These are phyloP conservation scores for Vitis labrusca DNA, from an alignment of 164 flowering plant genomes.

Conservation along the genomic window DNA sequence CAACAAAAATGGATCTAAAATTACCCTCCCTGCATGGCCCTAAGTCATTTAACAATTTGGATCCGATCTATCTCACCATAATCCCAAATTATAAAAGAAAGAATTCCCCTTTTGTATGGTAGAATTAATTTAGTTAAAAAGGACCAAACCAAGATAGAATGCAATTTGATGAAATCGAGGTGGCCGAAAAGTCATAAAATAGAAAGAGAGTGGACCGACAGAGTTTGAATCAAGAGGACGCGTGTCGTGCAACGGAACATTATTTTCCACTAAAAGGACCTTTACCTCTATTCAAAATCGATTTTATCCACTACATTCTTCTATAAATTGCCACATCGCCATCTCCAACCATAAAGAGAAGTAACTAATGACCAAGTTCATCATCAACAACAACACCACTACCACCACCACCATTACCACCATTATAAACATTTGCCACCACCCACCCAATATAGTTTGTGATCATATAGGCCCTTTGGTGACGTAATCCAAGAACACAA, in stretches of 20 bases:
- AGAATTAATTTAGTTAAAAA: too few species aligned
- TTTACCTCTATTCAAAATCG: background rate
- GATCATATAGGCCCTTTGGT: too few species aligned
- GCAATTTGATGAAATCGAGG: slow-evolving; percentile 6
- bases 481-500: too few species aligned
- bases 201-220: slow-evolving; percentile 1
- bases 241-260: slow-evolving; percentile 25
- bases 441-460: too few species aligned
- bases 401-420: background rate
- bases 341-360: background rate
- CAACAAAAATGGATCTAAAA: background rate
- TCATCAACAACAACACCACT: background rate
- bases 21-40: background rate
- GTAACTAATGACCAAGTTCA: too few species aligned
- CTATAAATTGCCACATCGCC: background rate
- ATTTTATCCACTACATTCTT: slow-evolving; percentile 11
- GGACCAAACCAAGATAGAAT: too few species aligned
- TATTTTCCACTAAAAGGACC: slow-evolving; percentile 13
- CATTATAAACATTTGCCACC: too few species aligned
- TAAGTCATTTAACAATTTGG: background rate
- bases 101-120: too few species aligned
- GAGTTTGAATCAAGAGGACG: slow-evolving; percentile 8
- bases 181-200: slow-evolving; percentile 3
- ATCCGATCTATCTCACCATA: too few species aligned
- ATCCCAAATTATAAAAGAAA: too few species aligned